Percentiles rank a stretch among this genome's conserved stretches.
phyloP scores from a whole-genome alignment of 75 land plant species.

The Gnetum montanum region DNA sequence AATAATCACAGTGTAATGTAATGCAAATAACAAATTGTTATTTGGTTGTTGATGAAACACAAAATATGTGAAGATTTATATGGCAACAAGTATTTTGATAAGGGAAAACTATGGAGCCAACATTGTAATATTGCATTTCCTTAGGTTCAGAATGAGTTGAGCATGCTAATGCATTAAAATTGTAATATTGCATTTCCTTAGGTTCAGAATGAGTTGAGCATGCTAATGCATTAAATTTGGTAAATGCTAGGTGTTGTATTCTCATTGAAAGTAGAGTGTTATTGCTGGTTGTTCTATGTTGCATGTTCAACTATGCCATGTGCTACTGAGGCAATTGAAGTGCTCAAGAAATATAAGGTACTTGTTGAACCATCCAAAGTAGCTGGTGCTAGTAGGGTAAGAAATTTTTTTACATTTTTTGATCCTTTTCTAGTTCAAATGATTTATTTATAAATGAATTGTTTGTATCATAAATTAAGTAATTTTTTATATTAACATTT shows the following conservation, averaged over 20 bases:
- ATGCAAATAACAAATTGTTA: no score
- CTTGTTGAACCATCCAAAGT: slow-evolving; percentile 92
- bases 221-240: slow-evolving; percentile 81
- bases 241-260: slow-evolving; percentile 84
- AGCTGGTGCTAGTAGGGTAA: slow-evolving; percentile 97
- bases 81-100: slow-evolving; percentile 88
- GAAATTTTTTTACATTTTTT: slow-evolving; percentile 2
- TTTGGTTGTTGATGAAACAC: slow-evolving; percentile 20
- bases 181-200: no score
- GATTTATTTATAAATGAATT: no score
- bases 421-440: no score
- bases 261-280: slow-evolving; percentile 77
- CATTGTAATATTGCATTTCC: slow-evolving; percentile 96
- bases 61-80: slow-evolving; percentile 82
- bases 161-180: no score
- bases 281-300: background rate
- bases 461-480: no score
- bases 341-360: slow-evolving; percentile 77
- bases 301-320: slow-evolving; percentile 86
- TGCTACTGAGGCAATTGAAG: slow-evolving; percentile 89
- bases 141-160: no score
- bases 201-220: slow-evolving; percentile 99
- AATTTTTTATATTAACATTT: no score
- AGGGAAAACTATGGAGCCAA: slow-evolving; percentile 95
- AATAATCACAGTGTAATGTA: no score